Evolutionary conservation across 2,329 filamentous ascomycete genomes (phyloP), one percentile per base, ranked within the genome.

Genomic region (Fusarium continuum): DNA sequence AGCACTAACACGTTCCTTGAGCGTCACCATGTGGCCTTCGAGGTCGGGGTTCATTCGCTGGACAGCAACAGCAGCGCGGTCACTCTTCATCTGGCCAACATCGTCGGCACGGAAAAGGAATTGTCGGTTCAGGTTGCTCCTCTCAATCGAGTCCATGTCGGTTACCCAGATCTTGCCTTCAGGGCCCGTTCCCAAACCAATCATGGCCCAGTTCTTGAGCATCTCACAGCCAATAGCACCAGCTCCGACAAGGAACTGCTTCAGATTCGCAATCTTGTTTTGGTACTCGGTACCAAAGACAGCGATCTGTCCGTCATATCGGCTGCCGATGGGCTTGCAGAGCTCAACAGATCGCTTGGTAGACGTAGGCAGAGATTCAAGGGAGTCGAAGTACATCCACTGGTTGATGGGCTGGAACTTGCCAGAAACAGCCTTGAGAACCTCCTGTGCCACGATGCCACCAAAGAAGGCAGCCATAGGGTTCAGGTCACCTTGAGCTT

Each of bases 161-260:
- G 96, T 98, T 44, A 99, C 91, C 55, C 82, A 92, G 72, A 99
- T 96, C 77, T 91, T 90, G 71, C 95, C 95, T 43, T 93, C 86
- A 4, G 92, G 91, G 5, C 95, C 95, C 39, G 91, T 91, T 38
- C 90, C 94, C 25, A 99, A 83, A 67, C 95, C 95, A 76, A 98
- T 96, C 93, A 99, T 96, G 29, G 96, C 94, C 93, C 95, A 99
- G 78, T 98, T 98, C 86, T 99, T 99, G 68, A 99, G 82, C 91
- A 98, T 99, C 75, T 99, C 95, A 73, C 95, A 99, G 39, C 95
- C 95, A 75, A 99, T 99, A 64, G 96, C 95, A 71, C 95, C 95
- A 40, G 95, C 92, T 68, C 95, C 95, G 55, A 99, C 95, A 51
- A 99, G 83, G 82, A 99, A 99, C 71, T 98, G 88, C 72, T 89